Evolutionary conservation across 192 early-diverging fungal genomes (phyloP), one percentile per base, ranked within the genome.

Genomic region (Geranomyces michiganensis): DNA sequence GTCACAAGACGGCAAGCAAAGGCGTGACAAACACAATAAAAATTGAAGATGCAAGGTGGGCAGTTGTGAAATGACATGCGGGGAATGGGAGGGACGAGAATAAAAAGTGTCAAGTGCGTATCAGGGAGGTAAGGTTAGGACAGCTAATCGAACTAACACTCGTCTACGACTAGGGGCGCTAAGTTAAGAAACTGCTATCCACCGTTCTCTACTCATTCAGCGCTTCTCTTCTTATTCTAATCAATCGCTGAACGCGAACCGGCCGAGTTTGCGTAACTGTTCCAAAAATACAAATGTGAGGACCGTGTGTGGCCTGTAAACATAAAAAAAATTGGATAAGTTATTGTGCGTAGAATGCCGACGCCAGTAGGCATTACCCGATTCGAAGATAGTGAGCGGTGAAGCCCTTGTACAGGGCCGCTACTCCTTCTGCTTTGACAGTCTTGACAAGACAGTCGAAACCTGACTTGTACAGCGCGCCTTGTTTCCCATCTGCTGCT

Each of bases 261-360:
- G 62, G 14, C 62, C 70, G 29, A 69, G n/a, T 36, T 69, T 70
- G 44, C 56, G 33, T 14, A 76, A 43, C 60, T 93, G 92, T 81
- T 93, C 93, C 72, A 94, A 79, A 78, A 96, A 95, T 19, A 96
- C 90, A 81, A 96, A 91, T 80, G 91, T 95, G 44, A 96, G 81
- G 46, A 94, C 87, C n/a, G 93, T 96, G 62, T 96, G 93, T 33
- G 94, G 94, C 13, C 89, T 89, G 73, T 44, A 56, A 53, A 60
- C 26, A 24, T 19, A 10, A 47, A 53, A 53, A 60, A 31, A 60
- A 60, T 60, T 29, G 17, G 58, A 22, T 7, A 41, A 41, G 36
- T 41, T 41, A 41, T 53, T 26, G 51, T 26, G 51, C 6, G 3
- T 53, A 15, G 51, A 6, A 7, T 41, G n/a, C n/a, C n/a, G 5